phyloP scores from a whole-genome alignment of 202 grass and related monocot species.

The Panicum virgatum region DNA sequence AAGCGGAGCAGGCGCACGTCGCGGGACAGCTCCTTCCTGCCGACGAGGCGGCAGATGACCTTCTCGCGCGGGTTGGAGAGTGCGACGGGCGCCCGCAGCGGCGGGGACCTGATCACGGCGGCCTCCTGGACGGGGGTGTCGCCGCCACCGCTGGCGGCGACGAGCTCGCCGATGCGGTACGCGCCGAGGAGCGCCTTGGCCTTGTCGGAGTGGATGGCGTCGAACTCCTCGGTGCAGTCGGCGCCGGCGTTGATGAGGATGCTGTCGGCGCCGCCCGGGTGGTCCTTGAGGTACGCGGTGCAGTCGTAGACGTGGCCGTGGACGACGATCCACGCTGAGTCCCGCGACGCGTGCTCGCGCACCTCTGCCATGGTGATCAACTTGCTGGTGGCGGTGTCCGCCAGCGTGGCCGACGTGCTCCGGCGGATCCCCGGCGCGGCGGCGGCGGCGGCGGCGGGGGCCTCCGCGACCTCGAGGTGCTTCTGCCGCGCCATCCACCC shows the following conservation, averaged over 20 bases:
- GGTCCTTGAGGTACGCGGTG: slow-evolving; percentile 73
- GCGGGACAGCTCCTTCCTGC: slow-evolving; percentile 51
- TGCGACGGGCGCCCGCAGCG: slow-evolving; percentile 11
- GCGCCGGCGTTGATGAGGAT: slow-evolving; percentile 87
- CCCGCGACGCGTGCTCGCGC: slow-evolving; percentile 60
- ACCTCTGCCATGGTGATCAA: slow-evolving; percentile 74
- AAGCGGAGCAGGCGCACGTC: slow-evolving; percentile 72
- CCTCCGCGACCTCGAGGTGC: slow-evolving; percentile 47
- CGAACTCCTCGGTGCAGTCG: slow-evolving; percentile 95
- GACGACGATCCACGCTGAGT: slow-evolving; percentile 89
- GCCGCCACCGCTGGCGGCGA: neutral
- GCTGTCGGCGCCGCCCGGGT: slow-evolving; percentile 86
- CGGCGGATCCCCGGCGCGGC: slow-evolving; percentile 17
- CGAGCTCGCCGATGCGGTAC: slow-evolving; percentile 77
- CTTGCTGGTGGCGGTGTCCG: slow-evolving; percentile 19
- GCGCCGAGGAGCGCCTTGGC: slow-evolving; percentile 67
- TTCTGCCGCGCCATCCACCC: slow-evolving; percentile 88
- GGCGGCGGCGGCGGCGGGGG: slow-evolving; percentile 24
- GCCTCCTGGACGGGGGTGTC: neutral
- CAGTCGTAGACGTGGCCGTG: slow-evolving; percentile 87
- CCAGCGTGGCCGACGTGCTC: slow-evolving; percentile 43
- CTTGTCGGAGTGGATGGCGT: slow-evolving; percentile 90
- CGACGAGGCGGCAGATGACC: slow-evolving; percentile 57
- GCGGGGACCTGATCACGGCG: neutral
- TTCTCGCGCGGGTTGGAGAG: slow-evolving; percentile 66